Evolutionary conservation across 2,329 filamentous ascomycete species (phyloP).

Genomic region (Cladosporium sp.): DNA sequence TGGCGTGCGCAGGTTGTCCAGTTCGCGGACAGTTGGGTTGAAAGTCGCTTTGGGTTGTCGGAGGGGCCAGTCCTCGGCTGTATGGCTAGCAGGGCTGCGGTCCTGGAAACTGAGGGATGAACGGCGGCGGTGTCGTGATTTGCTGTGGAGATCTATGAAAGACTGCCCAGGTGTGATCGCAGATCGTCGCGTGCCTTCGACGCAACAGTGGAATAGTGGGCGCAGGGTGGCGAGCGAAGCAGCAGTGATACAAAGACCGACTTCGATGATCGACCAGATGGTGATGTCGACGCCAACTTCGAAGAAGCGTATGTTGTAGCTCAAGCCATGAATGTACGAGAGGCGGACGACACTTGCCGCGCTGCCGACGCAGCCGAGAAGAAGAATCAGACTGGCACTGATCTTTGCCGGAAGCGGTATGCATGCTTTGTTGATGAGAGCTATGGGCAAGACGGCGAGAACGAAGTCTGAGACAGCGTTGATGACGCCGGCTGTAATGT

Average conservation of each 20-base stretch:
- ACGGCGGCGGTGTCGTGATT: not conserved
- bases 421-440: slow-evolving; percentile 44
- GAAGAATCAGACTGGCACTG: slow-evolving; percentile 44
- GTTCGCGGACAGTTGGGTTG: not conserved
- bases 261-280: slow-evolving; percentile 39
- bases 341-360: slow-evolving; percentile 32
- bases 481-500: slow-evolving; percentile 34
- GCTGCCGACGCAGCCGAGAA: slow-evolving; percentile 39
- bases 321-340: slow-evolving; percentile 29
- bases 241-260: slow-evolving; percentile 40
- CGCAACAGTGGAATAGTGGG: slow-evolving; percentile 34
- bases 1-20: not conserved
- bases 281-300: slow-evolving; percentile 31
- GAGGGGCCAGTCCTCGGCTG: not conserved
- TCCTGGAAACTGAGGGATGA: slow-evolving; percentile 2
- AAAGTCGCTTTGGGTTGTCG: not conserved
- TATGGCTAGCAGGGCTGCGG: not conserved
- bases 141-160: not conserved
- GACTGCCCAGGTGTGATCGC: not conserved
- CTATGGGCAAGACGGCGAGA: slow-evolving; percentile 43
- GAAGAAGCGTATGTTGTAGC: slow-evolving; percentile 30
- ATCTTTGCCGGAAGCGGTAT: slow-evolving; percentile 46
- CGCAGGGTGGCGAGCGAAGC: slow-evolving; percentile 38
- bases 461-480: slow-evolving; percentile 42
- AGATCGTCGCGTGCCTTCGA: slow-evolving; percentile 16